Evolutionary conservation across 2,329 filamentous ascomycete species (phyloP).

Genomic region (Cordyceps militaris): DNA sequence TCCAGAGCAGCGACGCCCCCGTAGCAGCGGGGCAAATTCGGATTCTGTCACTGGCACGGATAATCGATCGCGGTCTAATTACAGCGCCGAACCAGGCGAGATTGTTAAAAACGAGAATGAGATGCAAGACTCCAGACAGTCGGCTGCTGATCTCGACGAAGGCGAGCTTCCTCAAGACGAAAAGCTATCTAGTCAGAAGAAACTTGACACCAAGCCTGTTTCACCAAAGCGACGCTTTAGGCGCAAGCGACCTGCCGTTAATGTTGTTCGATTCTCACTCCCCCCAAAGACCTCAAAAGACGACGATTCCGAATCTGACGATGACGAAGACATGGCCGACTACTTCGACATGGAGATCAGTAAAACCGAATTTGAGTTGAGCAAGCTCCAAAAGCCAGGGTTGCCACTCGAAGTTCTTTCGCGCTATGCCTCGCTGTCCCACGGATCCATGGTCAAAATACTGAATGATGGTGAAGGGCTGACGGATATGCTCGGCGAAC

Average conservation of each 20-base stretch:
- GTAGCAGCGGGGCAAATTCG: slow-evolving; percentile 47
- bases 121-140: slow-evolving; percentile 16
- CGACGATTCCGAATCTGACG: slow-evolving; percentile 41
- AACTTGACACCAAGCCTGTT: neutral
- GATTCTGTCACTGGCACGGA: slow-evolving; percentile 29
- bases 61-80: slow-evolving; percentile 31
- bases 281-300: slow-evolving; percentile 31
- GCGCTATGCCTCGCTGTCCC: slow-evolving; percentile 40
- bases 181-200: slow-evolving; percentile 9
- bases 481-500: slow-evolving; percentile 34
- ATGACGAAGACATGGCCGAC: slow-evolving; percentile 53
- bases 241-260: slow-evolving; percentile 24
- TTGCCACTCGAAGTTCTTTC: slow-evolving; percentile 35
- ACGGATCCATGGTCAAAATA: slow-evolving; percentile 43
- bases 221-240: slow-evolving; percentile 17
- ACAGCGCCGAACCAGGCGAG: slow-evolving; percentile 42
- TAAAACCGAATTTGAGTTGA: slow-evolving; percentile 43
- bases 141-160: slow-evolving; percentile 5
- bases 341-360: slow-evolving; percentile 47
- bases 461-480: slow-evolving; percentile 39
- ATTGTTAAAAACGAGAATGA: slow-evolving; percentile 36
- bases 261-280: slow-evolving; percentile 32
- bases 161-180: slow-evolving; percentile 15
- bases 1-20: slow-evolving; percentile 40
- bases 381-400: slow-evolving; percentile 36